Evolutionary conservation across 768 basidiomycete species (phyloP).

Genomic region (Tylopilus sp.): DNA sequence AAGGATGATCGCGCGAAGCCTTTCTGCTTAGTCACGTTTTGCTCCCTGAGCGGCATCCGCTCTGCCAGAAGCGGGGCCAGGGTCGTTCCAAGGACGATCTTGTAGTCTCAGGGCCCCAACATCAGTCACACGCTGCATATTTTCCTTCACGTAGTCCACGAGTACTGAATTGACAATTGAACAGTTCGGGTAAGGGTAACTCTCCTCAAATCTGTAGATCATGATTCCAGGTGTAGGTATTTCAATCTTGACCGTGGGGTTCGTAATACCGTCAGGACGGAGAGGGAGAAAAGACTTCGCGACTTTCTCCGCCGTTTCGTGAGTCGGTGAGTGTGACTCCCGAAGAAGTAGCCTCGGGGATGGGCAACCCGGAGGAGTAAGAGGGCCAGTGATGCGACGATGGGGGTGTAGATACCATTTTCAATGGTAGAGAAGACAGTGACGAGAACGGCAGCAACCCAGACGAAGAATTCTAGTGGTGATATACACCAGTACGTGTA

Average conservation of each 20-base stretch:
- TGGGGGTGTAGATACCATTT: slow-evolving; percentile 86
- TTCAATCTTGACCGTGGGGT: slow-evolving; percentile 66
- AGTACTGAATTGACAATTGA: slow-evolving; percentile 65
- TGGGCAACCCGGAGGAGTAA: slow-evolving; percentile 84
- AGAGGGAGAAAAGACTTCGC: slow-evolving; percentile 88
- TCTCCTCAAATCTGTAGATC: slow-evolving; percentile 91
- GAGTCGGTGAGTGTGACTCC: slow-evolving; percentile 61
- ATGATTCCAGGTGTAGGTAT: slow-evolving; percentile 84
- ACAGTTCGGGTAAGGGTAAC: slow-evolving; percentile 81
- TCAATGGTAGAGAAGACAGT: slow-evolving; percentile 97
- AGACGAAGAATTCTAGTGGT: slow-evolving; percentile 90
- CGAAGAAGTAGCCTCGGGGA: slow-evolving; percentile 89
- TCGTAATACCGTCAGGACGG: slow-evolving; percentile 53
- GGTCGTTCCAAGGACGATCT: slow-evolving; percentile 95
- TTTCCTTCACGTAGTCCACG: slow-evolving; percentile 75
- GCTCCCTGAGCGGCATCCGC: slow-evolving; percentile 44
- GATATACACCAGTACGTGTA: slow-evolving; percentile 93
- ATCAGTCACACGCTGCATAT: slow-evolving; percentile 75
- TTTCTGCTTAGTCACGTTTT: slow-evolving; percentile 57
- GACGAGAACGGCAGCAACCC: slow-evolving; percentile 80
- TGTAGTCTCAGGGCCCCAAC: slow-evolving; percentile 53
- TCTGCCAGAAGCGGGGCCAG: slow-evolving; percentile 58
- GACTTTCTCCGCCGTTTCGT: slow-evolving; percentile 36
- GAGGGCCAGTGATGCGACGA: slow-evolving; percentile 73
- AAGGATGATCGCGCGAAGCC: slow-evolving; percentile 82